These are phyloP conservation scores for Coemansia umbellata DNA, from an alignment of 192 early-diverging fungal genomes.

Conservation along the genomic window DNA sequence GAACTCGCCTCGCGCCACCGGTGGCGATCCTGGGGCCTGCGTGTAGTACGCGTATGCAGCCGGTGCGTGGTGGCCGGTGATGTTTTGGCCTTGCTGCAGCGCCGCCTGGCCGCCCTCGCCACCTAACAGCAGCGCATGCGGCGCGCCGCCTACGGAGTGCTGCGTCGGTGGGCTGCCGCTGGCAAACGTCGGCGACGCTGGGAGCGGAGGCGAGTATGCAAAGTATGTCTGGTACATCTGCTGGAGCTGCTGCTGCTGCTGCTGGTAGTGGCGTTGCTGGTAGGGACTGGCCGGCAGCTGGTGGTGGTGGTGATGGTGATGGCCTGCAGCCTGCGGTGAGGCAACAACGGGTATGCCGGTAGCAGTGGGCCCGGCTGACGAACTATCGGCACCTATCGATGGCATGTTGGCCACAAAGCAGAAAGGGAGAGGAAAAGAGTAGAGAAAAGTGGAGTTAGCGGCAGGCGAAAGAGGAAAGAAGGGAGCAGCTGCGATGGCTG, in stretches of 20 bases:
- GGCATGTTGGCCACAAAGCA: constrained; percentile 14
- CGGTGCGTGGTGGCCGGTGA: no score
- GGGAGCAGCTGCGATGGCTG: no score
- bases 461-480: no score
- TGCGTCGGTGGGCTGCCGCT: no score
- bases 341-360: background rate
- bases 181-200: no score
- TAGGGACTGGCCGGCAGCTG: no score
- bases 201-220: background rate
- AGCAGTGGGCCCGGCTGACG: constrained; percentile 1
- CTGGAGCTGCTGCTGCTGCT: constrained; percentile 5
- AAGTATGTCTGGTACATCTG: background rate
- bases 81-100: background rate
- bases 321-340: background rate
- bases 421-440: background rate
- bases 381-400: constrained; percentile 17
- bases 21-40: constrained; percentile 8
- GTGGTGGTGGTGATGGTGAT: constrained; percentile 1
- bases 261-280: constrained; percentile 10
- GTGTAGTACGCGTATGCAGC: constrained; percentile 29
- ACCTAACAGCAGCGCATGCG: constrained; percentile 12
- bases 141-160: constrained; percentile 8
- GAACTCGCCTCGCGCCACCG: constrained; percentile 10
- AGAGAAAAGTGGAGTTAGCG: background rate
- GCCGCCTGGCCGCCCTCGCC: constrained; percentile 8